Conservation (phyloP, 305 asterid species). For the Fraxinus sp. region DNA sequence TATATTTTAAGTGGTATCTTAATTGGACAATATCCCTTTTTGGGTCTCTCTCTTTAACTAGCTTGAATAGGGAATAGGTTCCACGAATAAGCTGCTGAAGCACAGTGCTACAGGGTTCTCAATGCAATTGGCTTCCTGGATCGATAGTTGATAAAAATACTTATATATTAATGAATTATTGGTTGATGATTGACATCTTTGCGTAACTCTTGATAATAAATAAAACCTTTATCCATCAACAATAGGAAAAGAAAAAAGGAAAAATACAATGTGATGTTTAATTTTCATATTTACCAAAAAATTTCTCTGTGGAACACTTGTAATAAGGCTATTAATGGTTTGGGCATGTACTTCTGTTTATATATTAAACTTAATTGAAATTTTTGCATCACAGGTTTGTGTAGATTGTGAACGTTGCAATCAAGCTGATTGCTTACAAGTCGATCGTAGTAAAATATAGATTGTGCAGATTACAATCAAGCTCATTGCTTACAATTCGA, state of each 20-base stretch:
- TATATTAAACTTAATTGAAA: not conserved
- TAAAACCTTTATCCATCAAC: not conserved
- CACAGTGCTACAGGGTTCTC: not conserved
- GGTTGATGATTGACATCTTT: not conserved
- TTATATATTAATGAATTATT: not conserved
- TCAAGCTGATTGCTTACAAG: no score
- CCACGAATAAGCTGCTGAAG: not conserved
- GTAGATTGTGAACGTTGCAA: no score
- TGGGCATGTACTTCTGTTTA: not conserved
- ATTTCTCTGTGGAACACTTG: not conserved
- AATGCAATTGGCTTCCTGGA: not conserved
- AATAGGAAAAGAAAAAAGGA: not conserved
- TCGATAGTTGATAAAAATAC: not conserved
- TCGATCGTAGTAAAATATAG: no score
- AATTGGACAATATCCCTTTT: not conserved
- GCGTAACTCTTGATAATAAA: not conserved
- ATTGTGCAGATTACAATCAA: not conserved
- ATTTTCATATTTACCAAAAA: no score
- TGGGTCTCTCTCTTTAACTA: not conserved
- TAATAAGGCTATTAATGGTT: not conserved
- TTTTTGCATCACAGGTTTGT: not conserved
- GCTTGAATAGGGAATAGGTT: not conserved
- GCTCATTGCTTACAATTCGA: not conserved
- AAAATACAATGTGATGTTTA: not conserved
- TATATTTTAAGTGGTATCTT: not conserved